Base-by-base conservation (phyloP, 2,329 filamentous ascomycete species). In the Ascosphaera pollenicola region DNA sequence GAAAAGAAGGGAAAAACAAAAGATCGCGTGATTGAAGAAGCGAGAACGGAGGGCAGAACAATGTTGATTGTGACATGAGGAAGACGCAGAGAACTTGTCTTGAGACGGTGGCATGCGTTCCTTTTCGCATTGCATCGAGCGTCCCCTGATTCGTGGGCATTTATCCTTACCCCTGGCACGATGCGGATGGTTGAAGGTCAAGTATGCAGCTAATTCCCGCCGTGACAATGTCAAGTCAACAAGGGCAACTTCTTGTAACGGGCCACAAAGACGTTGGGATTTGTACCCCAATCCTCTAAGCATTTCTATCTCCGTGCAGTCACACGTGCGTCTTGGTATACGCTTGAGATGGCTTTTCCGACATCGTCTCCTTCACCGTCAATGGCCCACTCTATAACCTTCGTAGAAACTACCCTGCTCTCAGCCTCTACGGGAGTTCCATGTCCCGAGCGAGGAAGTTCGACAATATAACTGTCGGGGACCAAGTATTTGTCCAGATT, bases 401-500 rank as follows among this genome's bases (percentile, higher is more conserved):
- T 57, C 43, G 57, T 57, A 37, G 70, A 39, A 2, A 62, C 63
- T 15, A 48, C 48, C 5, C 55, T 51, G 19, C 60, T 61, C 37
- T 60, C 53, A 36, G 52, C 48, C 48, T 71, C 66, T 34, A 66
- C 45, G 2, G 67, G 62, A 11, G 62, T 61, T 58, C 68, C 73
- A 51, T 74, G 70, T 0, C 65, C 68, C 8, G 60, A 61, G 7
- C 54, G 49, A 3, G 65, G 60, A 6, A 73, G 48, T 32, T 64
- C 45, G 15, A 69, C 51, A 3, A 70, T 57, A 46, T 70, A 63
- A 40, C 66, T 69, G 17, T 58, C 56, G 41, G 51, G 55, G 13
- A 56, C 54, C 15, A 72, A 56, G 44, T 66, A 70, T 39, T 68
- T 64, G 1, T 56, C 56, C 17, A 71, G 60, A 1, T 68, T 68